Base-by-base conservation (phyloP, 257 asterid genomes). In the Ophiorrhiza pumila region DNA sequence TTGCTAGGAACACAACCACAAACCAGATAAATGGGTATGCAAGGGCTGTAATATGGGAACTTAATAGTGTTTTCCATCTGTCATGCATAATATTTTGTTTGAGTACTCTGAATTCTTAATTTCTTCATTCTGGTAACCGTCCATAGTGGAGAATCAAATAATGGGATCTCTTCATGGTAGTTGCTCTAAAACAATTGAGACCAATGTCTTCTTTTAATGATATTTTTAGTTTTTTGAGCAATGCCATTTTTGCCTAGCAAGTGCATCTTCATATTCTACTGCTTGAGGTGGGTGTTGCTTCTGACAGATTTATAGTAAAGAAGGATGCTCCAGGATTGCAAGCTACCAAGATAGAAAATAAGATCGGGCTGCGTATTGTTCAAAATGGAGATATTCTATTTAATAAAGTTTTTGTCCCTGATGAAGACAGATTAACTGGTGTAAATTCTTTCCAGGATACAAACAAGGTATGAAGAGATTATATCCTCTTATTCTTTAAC, bases 371-470 rank as follows among this genome's bases (percentile, higher is more conserved):
- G 25, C 84, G 99, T 75, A 89, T 89, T 18, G 97, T 95, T 75
- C 99, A 95, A 81, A 95, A 95, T 74, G 98, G 97, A 70, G 97
- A 95, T 83, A 89, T 95, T 76, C 79, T 95, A 34, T 25, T 92
- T 85, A 85, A 92, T 74, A 85, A 77, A 32, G 96, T 90, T 57
- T 95, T 92, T 78, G 94, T 92, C 68, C 96, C 96, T 60, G 97
- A 95, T 63, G 99, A 95, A 79, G 98, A 90, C 82, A 89, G 91
- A 81, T 86, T 95, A 58, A 83, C 96, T 23, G 98, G 96, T 80
- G 94, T 90, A 55, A 86, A 89, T 74, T 95, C 98, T 73, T 95
- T 92, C 78, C 88, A 90, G 79, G 99, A 95, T 78, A 95, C 98
- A 37, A 90, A 55, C 85, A 92, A 92, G 98, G 99, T 95, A 81